Conservation (phyloP, 2,329 filamentous ascomycete species). For the Neofusicoccum sp. region DNA sequence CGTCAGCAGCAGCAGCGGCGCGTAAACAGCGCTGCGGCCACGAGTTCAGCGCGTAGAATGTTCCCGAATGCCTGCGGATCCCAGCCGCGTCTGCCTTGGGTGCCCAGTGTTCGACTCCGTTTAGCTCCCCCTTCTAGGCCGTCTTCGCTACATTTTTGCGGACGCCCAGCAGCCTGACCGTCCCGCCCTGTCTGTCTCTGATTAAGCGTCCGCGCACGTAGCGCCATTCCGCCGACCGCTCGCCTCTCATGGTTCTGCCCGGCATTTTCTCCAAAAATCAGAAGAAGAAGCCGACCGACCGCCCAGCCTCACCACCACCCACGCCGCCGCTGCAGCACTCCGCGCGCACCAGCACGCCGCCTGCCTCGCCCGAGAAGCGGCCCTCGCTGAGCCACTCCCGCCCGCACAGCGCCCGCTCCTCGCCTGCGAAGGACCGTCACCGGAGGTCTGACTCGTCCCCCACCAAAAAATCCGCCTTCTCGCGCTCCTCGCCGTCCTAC, state of each 20-base stretch:
- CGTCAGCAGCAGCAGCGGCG: slow-evolving; percentile 4
- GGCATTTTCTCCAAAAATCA: slow-evolving; percentile 35
- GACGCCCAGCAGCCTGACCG: slow-evolving; percentile 15
- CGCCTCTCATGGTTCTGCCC: slow-evolving; percentile 21
- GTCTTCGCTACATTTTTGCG: slow-evolving; percentile 14
- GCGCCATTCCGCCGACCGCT: slow-evolving; percentile 14
- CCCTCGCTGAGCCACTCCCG: slow-evolving; percentile 23
- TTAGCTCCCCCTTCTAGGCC: slow-evolving; percentile 15
- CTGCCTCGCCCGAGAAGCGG: slow-evolving; percentile 42
- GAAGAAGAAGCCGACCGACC: slow-evolving; percentile 37
- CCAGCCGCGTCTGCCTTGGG: slow-evolving; percentile 16
- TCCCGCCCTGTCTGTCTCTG: slow-evolving; percentile 14
- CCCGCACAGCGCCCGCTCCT: slow-evolving; percentile 12
- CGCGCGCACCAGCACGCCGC: slow-evolving; percentile 30
- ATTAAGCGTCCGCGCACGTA: slow-evolving; percentile 21
- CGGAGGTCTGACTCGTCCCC: slow-evolving; percentile 34
- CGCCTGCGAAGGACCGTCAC: slow-evolving; percentile 33
- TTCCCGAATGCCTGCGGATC: slow-evolving; percentile 12
- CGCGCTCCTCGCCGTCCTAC: slow-evolving; percentile 43
- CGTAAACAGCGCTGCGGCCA: slow-evolving; percentile 12
- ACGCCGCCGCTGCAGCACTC: slow-evolving; percentile 23
- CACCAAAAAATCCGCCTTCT: slow-evolving; percentile 29
- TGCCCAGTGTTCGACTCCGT: slow-evolving; percentile 17
- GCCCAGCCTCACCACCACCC: slow-evolving; percentile 24
- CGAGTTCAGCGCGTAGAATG: slow-evolving; percentile 12